Percentiles rank a stretch among this genome's conserved stretches.
phyloP scores from a whole-genome alignment of 805 yeast species.

The Ascoidea tarda region DNA sequence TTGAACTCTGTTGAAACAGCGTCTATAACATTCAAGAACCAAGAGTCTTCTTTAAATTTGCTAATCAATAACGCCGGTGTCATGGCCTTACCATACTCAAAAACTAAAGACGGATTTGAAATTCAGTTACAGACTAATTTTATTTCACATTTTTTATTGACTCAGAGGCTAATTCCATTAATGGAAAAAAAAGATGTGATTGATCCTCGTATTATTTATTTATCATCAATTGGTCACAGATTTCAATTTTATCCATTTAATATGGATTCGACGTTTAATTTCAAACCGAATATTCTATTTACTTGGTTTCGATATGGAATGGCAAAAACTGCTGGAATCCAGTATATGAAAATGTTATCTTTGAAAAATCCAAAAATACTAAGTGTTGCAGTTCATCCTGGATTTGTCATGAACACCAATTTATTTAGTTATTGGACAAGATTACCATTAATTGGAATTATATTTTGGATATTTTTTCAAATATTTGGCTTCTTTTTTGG shows the following conservation, averaged over 20 bases:
- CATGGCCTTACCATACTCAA: slow-evolving; percentile 56
- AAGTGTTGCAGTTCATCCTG: slow-evolving; percentile 66
- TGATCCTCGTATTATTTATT: slow-evolving; percentile 27
- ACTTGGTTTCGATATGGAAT: slow-evolving; percentile 69
- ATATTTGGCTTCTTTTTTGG: slow-evolving; percentile 58
- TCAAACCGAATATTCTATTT: slow-evolving; percentile 50
- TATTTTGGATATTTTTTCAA: slow-evolving; percentile 62
- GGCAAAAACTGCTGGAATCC: slow-evolving; percentile 71
- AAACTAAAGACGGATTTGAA: slow-evolving; percentile 61
- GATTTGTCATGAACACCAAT: slow-evolving; percentile 74
- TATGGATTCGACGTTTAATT: slow-evolving; percentile 34
- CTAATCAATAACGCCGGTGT: slow-evolving; percentile 71
- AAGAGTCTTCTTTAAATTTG: slow-evolving; percentile 36
- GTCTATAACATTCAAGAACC: slow-evolving; percentile 22
- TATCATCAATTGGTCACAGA: slow-evolving; percentile 55
- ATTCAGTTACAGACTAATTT: slow-evolving; percentile 71
- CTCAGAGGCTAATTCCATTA: slow-evolving; percentile 42
- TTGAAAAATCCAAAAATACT: slow-evolving; percentile 51
- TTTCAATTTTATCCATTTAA: slow-evolving; percentile 33
- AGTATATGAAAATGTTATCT: slow-evolving; percentile 50
- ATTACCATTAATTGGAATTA: slow-evolving; percentile 60
- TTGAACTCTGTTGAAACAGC: slow-evolving; percentile 24
- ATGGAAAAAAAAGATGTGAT: slow-evolving; percentile 21
- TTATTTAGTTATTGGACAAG: slow-evolving; percentile 66
- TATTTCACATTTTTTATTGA: slow-evolving; percentile 58